These are phyloP conservation scores for Aspergillus sp. DNA, from an alignment of 2,329 filamentous ascomycete genomes.

Conservation along the genomic window DNA sequence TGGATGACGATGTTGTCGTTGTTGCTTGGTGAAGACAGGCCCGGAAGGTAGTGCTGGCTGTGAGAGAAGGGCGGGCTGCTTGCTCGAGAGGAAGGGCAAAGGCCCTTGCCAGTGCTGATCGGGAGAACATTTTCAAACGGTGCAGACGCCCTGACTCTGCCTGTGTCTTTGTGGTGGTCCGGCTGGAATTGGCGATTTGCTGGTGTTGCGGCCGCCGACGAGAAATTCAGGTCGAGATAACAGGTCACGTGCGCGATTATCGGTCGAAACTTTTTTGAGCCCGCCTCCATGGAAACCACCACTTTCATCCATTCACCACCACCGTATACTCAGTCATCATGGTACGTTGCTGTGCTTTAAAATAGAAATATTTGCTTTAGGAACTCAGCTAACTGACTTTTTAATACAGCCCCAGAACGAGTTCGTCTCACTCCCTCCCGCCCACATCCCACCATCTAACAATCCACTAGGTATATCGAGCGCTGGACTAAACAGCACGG, in stretches of 20 bases:
- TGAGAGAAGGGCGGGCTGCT: conserved; percentile 21
- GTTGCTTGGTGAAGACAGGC: conserved; percentile 45
- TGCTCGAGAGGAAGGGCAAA: conserved; percentile 29
- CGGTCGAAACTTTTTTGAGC: conserved; percentile 22
- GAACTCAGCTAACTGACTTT: conserved; percentile 8
- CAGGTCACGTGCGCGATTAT: conserved; percentile 18
- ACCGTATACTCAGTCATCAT: conserved; percentile 25
- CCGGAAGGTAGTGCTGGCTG: conserved; percentile 30
- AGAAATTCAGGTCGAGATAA: conserved; percentile 34
- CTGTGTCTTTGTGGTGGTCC: conserved; percentile 4
- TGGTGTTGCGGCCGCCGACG: conserved; percentile 13
- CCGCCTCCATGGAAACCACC: conserved; percentile 11
- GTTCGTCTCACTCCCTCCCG: conserved; percentile 30
- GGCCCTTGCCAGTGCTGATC: conserved; percentile 32
- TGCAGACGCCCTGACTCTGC: conserved; percentile 2
- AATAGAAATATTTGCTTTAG: background rate
- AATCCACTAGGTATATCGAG: conserved; percentile 61
- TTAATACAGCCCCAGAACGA: conserved; percentile 43
- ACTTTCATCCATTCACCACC: conserved; percentile 10
- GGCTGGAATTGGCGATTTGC: conserved; percentile 10
- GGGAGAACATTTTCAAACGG: conserved; percentile 35
- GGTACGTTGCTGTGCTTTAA: conserved; percentile 24
- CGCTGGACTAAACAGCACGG: conserved; percentile 69
- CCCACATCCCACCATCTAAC: conserved; percentile 19
- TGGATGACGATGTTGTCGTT: conserved; percentile 24